phyloP scores from a whole-genome alignment of 306 rosid genomes.

The Begonia fuchsioides region DNA sequence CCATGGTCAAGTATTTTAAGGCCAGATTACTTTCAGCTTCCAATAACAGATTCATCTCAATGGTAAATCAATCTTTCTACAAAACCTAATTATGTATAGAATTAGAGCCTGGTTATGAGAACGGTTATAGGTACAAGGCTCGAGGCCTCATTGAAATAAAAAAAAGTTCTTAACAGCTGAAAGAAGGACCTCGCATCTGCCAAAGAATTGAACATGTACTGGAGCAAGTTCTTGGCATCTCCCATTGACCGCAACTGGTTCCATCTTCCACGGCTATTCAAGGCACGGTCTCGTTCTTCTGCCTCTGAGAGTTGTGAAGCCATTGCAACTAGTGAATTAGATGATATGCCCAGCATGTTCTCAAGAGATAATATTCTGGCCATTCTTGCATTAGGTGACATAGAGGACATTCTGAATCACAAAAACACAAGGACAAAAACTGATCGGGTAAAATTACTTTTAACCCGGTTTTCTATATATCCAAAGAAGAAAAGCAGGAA shows the following conservation, averaged over 20 bases:
- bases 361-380: slow-evolving; percentile 88
- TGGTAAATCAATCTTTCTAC: neutral
- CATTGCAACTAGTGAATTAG: slow-evolving; percentile 97
- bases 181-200: slow-evolving; percentile 70
- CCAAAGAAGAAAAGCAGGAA: neutral
- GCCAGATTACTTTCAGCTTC: no score
- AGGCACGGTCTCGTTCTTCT: slow-evolving; percentile 96
- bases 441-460: neutral
- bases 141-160: neutral
- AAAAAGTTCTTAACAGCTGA: neutral
- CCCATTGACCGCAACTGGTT: slow-evolving; percentile 97
- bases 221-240: slow-evolving; percentile 93
- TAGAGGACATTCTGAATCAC: slow-evolving; percentile 62
- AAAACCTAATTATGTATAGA: neutral
- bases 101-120: no score
- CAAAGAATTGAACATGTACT: slow-evolving; percentile 80
- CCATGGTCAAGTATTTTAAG: no score
- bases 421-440: slow-evolving; percentile 15
- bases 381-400: slow-evolving; percentile 97
- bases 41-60: no score
- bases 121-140: no score
- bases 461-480: no score
- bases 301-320: slow-evolving; percentile 99
- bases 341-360: slow-evolving; percentile 83
- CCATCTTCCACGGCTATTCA: slow-evolving; percentile 96